Evolutionary conservation across 257 asterid species (phyloP), one percentile per base, ranked within the genome.

Genomic region (Ajuga chamaepitys): DNA sequence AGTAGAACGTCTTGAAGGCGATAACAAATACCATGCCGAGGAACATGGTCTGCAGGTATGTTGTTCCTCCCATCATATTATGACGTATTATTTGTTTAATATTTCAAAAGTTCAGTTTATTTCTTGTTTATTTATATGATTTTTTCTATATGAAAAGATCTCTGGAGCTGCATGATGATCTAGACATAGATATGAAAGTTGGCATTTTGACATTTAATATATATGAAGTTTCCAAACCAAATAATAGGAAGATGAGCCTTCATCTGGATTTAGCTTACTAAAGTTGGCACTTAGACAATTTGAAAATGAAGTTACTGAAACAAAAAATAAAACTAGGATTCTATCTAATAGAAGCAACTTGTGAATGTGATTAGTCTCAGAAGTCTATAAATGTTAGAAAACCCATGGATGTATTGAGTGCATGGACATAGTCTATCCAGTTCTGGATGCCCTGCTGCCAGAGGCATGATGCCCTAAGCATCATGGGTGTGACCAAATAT

Each of bases 1-100:
- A 81, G 96, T 88, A 60, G 96, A 88, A 75, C 88, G 91, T 28
- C 96, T 88, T 64, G 95, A 88, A 76, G 96, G 95, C 35, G 96
- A 88, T 74, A 88, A 88, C 78, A 88, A 88, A 65, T 88, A 88
- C 74, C 96, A 88, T 35, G 96, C 96, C 14, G 96, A 88, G 76
- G 86, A 81, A 42, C 91, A 88, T 77, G 96, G 96, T 77, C 77
- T 88, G 75, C 96, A 88, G 95, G 96, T 88, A 34, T 32, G 46
- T n/a, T 59, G 20, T 60, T 61, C 50, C n/a, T 28, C 48, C 37
- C 7, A 74, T 56, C 62, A 26, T 53, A 68, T 59, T 48, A 35
- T 48, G 51, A 34, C 21, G 14, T 61, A 45, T 5, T 62, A 41
- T 47, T 24, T 45, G 21, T 62, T 25, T 55, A 18, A 26, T 34